Percentiles rank a stretch among this genome's conserved stretches.
These are phyloP conservation scores for Candida methanosorbosa DNA, from an alignment of 805 yeast genomes.

Conservation along the genomic window DNA sequence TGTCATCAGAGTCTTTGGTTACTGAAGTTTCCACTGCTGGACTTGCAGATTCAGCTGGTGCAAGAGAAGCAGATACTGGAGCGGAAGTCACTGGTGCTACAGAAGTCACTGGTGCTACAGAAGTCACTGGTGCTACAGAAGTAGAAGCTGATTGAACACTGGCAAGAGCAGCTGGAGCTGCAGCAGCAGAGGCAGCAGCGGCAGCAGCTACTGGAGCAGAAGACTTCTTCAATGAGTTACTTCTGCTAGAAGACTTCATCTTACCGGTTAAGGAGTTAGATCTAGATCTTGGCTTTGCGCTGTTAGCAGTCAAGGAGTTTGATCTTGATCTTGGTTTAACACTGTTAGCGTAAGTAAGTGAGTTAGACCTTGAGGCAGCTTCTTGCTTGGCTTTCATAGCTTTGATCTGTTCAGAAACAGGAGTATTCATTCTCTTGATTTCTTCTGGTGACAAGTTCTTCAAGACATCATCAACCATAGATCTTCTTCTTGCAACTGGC, in stretches of 20 bases:
- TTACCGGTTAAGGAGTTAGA: conserved; percentile 15
- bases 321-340: conserved; percentile 26
- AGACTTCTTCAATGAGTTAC: conserved; percentile 14
- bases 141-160: not conserved
- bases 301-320: conserved; percentile 28
- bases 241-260: no score
- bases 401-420: conserved; percentile 17
- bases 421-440: conserved; percentile 19
- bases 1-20: no score
- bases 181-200: conserved; percentile 3
- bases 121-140: conserved; percentile 4
- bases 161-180: conserved; percentile 2
- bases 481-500: conserved; percentile 12
- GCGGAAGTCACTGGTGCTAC: conserved; percentile 2
- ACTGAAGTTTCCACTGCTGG: conserved; percentile 1
- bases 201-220: conserved; percentile 25
- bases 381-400: conserved; percentile 18
- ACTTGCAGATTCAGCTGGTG: conserved; percentile 1
- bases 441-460: conserved; percentile 19
- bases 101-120: conserved; percentile 2
- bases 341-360: conserved; percentile 3
- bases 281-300: conserved; percentile 3
- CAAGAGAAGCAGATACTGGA: no score
- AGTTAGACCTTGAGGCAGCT: conserved; percentile 14
- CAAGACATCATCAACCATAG: conserved; percentile 25